Percentiles rank a stretch among this genome's conserved stretches.
phyloP scores from a whole-genome alignment of 352 stramenopile species.

The Phytophthora syringae region DNA sequence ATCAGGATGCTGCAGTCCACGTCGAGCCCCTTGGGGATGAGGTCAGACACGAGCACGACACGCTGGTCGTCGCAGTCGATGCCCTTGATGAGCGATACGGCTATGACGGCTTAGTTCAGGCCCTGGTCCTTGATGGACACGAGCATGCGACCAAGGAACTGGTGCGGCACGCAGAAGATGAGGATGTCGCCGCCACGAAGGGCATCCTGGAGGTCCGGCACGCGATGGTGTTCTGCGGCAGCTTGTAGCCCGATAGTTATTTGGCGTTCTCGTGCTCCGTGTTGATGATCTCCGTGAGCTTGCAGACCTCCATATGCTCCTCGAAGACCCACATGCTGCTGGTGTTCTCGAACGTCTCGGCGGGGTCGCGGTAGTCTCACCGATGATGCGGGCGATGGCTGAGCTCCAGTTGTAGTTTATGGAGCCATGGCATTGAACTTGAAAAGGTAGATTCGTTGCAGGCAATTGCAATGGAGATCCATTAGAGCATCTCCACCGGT shows the following conservation, averaged over 20 bases:
- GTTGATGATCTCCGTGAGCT: slow-evolving; percentile 98
- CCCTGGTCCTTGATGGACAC: slow-evolving; percentile 87
- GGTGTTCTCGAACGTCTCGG: slow-evolving; percentile 80
- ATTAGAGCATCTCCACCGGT: too few relatives aligned
- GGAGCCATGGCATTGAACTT: too few relatives aligned
- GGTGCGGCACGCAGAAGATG: slow-evolving; percentile 97
- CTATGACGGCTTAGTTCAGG: slow-evolving; percentile 67
- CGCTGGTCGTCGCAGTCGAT: slow-evolving; percentile 89
- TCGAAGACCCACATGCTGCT: slow-evolving; percentile 99
- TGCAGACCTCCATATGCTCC: slow-evolving; percentile 85
- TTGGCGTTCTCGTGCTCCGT: slow-evolving; percentile 97
- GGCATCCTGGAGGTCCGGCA: slow-evolving; percentile 92
- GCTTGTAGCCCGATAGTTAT: slow-evolving; percentile 88
- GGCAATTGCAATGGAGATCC: too few relatives aligned
- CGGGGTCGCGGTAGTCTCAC: slow-evolving; percentile 69
- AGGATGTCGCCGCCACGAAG: slow-evolving; percentile 92
- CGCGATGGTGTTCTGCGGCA: slow-evolving; percentile 93
- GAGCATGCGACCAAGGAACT: slow-evolving; percentile 94
- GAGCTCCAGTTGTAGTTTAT: slow-evolving; percentile 88
- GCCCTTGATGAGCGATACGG: slow-evolving; percentile 92
- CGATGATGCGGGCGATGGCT: slow-evolving; percentile 84
- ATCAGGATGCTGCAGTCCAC: slow-evolving; percentile 95
- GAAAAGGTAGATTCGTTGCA: too few relatives aligned
- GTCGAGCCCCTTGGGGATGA: slow-evolving; percentile 89
- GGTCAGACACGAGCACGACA: slow-evolving; percentile 88